Percentiles rank a stretch among this genome's conserved stretches.
phyloP scores from a whole-genome alignment of 148 eudicot species.

The Rhododendron ovatum region DNA sequence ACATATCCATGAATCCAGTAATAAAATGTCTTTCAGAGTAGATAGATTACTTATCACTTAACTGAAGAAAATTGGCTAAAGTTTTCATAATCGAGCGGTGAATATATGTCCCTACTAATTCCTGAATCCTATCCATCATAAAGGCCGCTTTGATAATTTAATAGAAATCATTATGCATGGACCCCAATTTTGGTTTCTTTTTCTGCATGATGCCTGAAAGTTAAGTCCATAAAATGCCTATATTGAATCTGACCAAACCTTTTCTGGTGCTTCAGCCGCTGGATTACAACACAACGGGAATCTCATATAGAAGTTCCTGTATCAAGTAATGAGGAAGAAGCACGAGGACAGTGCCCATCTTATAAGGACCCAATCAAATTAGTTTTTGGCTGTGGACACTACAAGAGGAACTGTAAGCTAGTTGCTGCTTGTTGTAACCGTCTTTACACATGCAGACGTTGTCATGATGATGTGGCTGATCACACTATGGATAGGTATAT shows the following conservation, averaged over 20 bases:
- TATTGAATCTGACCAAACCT: constrained; percentile 12
- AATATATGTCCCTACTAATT: neutral
- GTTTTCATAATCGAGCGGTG: neutral
- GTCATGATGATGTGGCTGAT: constrained; percentile 80
- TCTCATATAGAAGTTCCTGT: constrained; percentile 26
- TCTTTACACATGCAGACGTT: constrained; percentile 72
- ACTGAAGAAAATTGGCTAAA: neutral
- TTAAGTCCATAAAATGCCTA: neutral
- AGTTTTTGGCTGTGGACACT: constrained; percentile 79
- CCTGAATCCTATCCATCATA: neutral
- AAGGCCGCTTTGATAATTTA: neutral
- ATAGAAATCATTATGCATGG: constrained; percentile 1
- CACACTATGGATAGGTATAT: constrained; percentile 77
- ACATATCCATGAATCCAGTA: neutral
- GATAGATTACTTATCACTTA: neutral
- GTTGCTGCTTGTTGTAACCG: constrained; percentile 75
- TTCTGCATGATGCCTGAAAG: neutral
- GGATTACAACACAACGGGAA: constrained; percentile 45
- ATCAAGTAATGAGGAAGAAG: constrained; percentile 36
- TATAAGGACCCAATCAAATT: constrained; percentile 49
- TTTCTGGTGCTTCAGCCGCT: constrained; percentile 44
- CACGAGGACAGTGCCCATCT: constrained; percentile 72
- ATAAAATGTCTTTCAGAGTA: neutral
- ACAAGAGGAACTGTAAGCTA: constrained; percentile 90
- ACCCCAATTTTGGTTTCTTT: neutral